Evolutionary conservation across 2,329 filamentous ascomycete species (phyloP).

Genomic region (Talaromyces albobiverticillius): DNA sequence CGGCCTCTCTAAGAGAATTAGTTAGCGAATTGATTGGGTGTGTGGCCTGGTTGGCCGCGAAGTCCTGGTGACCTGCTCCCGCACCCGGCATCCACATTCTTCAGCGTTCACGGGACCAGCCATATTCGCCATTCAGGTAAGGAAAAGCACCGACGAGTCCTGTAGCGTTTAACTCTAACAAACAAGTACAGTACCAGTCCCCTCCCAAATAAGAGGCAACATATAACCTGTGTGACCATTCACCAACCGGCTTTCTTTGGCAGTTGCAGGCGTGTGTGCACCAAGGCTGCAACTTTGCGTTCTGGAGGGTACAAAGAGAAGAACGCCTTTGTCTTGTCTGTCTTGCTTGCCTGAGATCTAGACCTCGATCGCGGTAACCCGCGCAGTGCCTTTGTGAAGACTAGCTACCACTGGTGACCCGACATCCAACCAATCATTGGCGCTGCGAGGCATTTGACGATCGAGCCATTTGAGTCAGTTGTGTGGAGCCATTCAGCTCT

Average conservation of each 20-base stretch:
- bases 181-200: too few species aligned
- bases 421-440: conserved; percentile 5
- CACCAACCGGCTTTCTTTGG: neutral
- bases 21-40: neutral
- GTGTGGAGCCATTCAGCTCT: conserved; percentile 4
- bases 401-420: neutral
- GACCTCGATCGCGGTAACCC: neutral
- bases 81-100: conserved; percentile 13
- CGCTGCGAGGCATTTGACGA: neutral
- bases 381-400: neutral
- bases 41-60: conserved; percentile 1
- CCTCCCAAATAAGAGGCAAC: neutral
- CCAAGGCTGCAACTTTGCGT: neutral
- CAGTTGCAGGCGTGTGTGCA: neutral
- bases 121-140: conserved; percentile 8
- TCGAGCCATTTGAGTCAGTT: conserved; percentile 6
- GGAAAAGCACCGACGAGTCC: neutral
- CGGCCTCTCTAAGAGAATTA: neutral
- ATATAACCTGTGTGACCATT: neutral
- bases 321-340: conserved; percentile 2
- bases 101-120: conserved; percentile 13
- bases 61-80: conserved; percentile 13
- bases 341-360: conserved; percentile 2
- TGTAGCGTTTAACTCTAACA: neutral
- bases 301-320: neutral